Percentiles rank a stretch among this genome's conserved stretches.
Evolutionary conservation across 805 yeast species (phyloP).

Genomic region (Wickerhamiella cacticola): DNA sequence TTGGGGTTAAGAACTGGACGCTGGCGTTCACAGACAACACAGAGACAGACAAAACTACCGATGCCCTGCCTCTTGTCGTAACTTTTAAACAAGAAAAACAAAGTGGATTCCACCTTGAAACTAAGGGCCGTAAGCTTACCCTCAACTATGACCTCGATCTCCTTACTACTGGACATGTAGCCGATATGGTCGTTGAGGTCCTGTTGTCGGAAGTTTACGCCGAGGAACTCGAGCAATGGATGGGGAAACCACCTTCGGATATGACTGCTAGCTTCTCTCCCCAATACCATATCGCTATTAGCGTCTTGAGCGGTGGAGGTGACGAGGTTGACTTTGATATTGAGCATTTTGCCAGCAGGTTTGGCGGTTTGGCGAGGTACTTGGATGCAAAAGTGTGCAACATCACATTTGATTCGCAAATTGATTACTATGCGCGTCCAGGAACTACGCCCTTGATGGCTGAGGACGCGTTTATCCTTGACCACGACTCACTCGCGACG

Average conservation of each 20-base stretch:
- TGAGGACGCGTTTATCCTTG: constrained; percentile 24
- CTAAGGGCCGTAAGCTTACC: constrained; percentile 31
- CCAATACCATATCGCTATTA: constrained; percentile 60
- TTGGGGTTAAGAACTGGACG: constrained; percentile 20
- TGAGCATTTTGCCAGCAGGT: constrained; percentile 38
- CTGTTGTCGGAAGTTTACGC: constrained; percentile 37
- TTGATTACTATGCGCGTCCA: constrained; percentile 52
- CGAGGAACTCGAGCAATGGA: constrained; percentile 32
- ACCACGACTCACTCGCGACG: constrained; percentile 50
- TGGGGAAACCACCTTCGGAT: constrained; percentile 20
- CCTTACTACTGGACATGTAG: constrained; percentile 47
- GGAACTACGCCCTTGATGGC: constrained; percentile 23
- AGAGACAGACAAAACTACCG: constrained; percentile 12
- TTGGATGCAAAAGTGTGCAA: constrained; percentile 48
- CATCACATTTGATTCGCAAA: constrained; percentile 67
- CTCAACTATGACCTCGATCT: constrained; percentile 35
- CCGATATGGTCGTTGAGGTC: constrained; percentile 47
- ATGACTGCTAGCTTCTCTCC: constrained; percentile 48
- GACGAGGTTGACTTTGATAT: constrained; percentile 64
- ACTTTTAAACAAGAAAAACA: constrained; percentile 29
- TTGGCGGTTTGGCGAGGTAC: constrained; percentile 44
- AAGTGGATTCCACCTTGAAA: constrained; percentile 35
- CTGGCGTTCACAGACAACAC: constrained; percentile 13
- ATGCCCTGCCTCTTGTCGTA: constrained; percentile 35
- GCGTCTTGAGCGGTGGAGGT: constrained; percentile 51